phyloP scores from a whole-genome alignment of 495 filamentous ascomycete species.

The Penicillium psychrofluorescens region DNA sequence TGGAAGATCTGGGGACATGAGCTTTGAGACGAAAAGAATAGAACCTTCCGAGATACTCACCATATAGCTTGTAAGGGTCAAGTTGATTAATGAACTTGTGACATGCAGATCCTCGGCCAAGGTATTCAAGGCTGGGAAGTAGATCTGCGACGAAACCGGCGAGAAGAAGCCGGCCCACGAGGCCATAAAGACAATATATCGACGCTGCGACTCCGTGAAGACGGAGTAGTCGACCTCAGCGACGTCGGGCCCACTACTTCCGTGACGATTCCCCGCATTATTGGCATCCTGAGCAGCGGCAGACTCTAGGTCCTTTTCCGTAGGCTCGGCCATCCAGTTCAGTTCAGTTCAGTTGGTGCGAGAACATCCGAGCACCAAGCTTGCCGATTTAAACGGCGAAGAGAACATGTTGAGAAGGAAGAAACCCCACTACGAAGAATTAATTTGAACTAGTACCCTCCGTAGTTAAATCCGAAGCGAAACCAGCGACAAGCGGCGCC shows the following conservation, averaged over 20 bases:
- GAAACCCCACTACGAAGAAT: too few relatives aligned
- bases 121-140: constrained; percentile 65
- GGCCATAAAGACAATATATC: constrained; percentile 51
- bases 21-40: too few relatives aligned
- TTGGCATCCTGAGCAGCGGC: background rate
- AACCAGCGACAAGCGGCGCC: too few relatives aligned
- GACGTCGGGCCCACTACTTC: background rate
- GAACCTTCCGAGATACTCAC: constrained; percentile 2
- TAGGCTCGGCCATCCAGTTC: too few relatives aligned
- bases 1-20: constrained; percentile 32
- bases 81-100: constrained; percentile 55
- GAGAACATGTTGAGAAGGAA: too few relatives aligned
- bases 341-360: too few relatives aligned
- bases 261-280: constrained; percentile 3
- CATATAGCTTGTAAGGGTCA: constrained; percentile 65
- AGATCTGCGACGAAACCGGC: constrained; percentile 65
- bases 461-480: too few relatives aligned
- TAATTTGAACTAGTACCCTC: too few relatives aligned
- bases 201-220: constrained; percentile 16
- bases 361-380: too few relatives aligned
- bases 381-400: too few relatives aligned
- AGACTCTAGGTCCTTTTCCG: constrained; percentile 1
- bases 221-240: constrained; percentile 20
- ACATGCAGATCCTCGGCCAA: constrained; percentile 52
- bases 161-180: constrained; percentile 60